Conservation (phyloP, 805 yeast species). For the Wickerhamomyces kurtzmanii region DNA sequence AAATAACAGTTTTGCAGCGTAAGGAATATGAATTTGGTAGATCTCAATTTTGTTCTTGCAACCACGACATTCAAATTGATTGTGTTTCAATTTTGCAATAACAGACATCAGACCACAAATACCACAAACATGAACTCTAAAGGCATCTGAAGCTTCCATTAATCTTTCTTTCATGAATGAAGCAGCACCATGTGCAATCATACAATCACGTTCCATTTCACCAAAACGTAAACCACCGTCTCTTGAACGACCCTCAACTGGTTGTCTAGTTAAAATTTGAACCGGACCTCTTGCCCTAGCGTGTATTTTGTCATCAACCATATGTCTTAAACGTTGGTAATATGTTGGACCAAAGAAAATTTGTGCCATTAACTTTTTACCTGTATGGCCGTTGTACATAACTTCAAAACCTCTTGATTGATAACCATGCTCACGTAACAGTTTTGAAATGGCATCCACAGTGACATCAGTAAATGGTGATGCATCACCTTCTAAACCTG, state of each 20-base stretch:
- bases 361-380: constrained; percentile 95
- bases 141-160: constrained; percentile 99
- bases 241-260: constrained; percentile 98
- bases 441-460: constrained; percentile 90
- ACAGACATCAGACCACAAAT: constrained; percentile 98
- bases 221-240: constrained; percentile 99
- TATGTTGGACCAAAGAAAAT: constrained; percentile 99
- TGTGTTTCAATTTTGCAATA: constrained; percentile 93
- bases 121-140: constrained; percentile 97
- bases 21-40: constrained; percentile 95
- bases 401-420: constrained; percentile 98
- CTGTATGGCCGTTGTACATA: constrained; percentile 98
- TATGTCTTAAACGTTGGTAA: constrained; percentile 96
- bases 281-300: constrained; percentile 99
- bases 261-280: constrained; percentile 95
- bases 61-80: constrained; percentile 96
- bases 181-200: constrained; percentile 99
- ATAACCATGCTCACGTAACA: constrained; percentile 91
- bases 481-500: constrained; percentile 98
- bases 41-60: constrained; percentile 98
- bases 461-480: constrained; percentile 98
- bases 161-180: constrained; percentile 94
- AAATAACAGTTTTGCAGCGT: constrained; percentile 95
- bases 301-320: constrained; percentile 98
- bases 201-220: constrained; percentile 99